Base-by-base conservation (phyloP, 768 basidiomycete species). In the Calocera cornea region DNA sequence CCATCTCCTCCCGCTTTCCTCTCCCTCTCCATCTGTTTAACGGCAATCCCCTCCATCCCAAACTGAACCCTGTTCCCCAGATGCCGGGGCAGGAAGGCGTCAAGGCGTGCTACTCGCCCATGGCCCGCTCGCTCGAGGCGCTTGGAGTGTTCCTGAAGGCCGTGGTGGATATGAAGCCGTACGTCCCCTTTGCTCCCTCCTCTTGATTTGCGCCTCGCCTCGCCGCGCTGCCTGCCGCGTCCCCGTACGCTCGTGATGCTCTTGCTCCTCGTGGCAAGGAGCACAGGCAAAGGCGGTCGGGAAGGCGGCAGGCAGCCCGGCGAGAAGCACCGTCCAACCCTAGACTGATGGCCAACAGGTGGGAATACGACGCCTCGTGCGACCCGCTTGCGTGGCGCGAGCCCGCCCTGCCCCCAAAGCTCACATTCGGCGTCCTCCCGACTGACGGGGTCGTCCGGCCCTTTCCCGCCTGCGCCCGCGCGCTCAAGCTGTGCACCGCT, bases 91-190 rank as follows among this genome's bases (percentile, higher is more conserved):
- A 86, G 66, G 86, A 88, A 71, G 82, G 82, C 2, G 70, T 89
- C 11, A 82, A 80, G 0, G 75, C 82, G 16, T 76, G 84, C 17
- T 78, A 81, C 41, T 80, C 84, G 24, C 87, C 88, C 1, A 83
- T 89, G 82, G 83, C 87, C 1, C 77, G 78, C 41, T 85, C 78
- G n/a, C 76, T 87, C 41, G 81, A 80, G 17, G 86, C 88, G 73
- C 74, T 89, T 40, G 81, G 82, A 64, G 83, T 85, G 66, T 85
- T 88, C 74, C 88, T 84, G 84, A 83, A 82, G 70, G 79, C 84
- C 16, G 78, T 88, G 8, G 78, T 87, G 24, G 76, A 76, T 50
- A 83, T 83, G 75, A 81, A 82, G 66, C 86, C 87, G 17, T 88
- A 19, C 40, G 40, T 41, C n/a, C n/a, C n/a, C n/a, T n/a, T n/a